Base-by-base conservation (phyloP, 225 moss, liverwort and hornwort species). In the Antitrichia curtipendula region DNA sequence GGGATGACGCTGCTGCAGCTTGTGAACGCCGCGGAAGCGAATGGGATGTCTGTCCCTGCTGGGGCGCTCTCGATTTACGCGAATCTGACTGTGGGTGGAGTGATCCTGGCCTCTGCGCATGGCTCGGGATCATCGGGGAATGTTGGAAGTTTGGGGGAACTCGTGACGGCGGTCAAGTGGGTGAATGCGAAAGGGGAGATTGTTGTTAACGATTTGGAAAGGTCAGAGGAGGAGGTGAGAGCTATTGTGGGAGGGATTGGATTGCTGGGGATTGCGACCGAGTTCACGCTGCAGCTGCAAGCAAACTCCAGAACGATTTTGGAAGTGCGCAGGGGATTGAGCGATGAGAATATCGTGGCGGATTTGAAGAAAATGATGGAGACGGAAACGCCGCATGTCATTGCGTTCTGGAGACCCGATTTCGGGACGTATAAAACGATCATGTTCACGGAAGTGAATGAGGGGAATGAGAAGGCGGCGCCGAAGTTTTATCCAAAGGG, bases 1-100 rank as follows among this genome's bases (percentile, higher is more conserved):
- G 95, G 94, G 41, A 95, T 95, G 94, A 93, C 94, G 36, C 54
- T 93, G 12, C 87, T 92, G 53, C 75, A 90, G 82, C 90, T 95
- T 10, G 91, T 84, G 32, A 87, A 90, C 20, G 91, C 92, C 2
- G 91, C 91, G 22, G 88, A 89, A 43, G 87, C 74, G 32, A 85
- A 88, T 47, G 85, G 50, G 43, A 24, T 95, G 90, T 93, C 95
- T 29, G 75, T 92, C 1, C 93, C 88, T 1, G 90, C 90, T 21
- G 92, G 90, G 3, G 81, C 93, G 1, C 13, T 94, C 13, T 77
- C 93, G 11, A 84, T 93, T 23, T 95, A 95, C 87, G 90, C 81
- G 60, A 94, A 92, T 58, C 86, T 95, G 86, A 93, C 95, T 4
- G 92, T 95, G 4, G 86, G 95, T 25, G 95, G 95, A 12, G 45